These are phyloP conservation scores for Polytrichum commune DNA, from an alignment of 225 moss, liverwort and hornwort genomes.

Conservation along the genomic window DNA sequence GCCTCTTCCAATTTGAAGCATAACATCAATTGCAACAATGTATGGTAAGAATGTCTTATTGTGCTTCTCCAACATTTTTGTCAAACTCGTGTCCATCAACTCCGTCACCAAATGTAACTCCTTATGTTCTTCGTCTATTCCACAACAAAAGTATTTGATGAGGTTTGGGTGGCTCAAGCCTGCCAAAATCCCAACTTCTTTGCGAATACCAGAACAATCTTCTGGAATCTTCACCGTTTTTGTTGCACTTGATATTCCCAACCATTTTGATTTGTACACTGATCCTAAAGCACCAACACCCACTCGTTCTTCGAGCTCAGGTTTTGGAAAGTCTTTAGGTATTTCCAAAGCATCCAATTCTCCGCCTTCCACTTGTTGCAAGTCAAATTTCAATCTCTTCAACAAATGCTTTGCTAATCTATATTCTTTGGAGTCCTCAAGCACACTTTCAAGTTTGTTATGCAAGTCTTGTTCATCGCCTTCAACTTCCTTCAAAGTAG, in stretches of 20 bases:
- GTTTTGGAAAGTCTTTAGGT: neutral
- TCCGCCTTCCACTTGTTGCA: conserved; percentile 7
- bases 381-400: conserved; percentile 14
- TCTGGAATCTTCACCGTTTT: too few species aligned
- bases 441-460: neutral
- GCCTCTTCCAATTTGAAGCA: conserved; percentile 41
- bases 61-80: conserved; percentile 20
- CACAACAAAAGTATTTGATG: too few species aligned
- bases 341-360: neutral
- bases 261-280: conserved; percentile 5
- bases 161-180: too few species aligned
- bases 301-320: neutral
- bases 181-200: too few species aligned
- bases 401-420: conserved; percentile 34
- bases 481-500: neutral
- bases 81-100: conserved; percentile 9
- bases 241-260: too few species aligned
- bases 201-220: too few species aligned
- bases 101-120: too few species aligned
- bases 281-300: neutral
- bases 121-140: too few species aligned
- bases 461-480: neutral
- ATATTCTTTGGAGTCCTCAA: neutral
- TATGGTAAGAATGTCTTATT: conserved; percentile 12
- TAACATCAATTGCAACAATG: conserved; percentile 30